Base-by-base conservation (phyloP, 1,284 basidiomycete genomes). In the Inonotus hispidus region DNA sequence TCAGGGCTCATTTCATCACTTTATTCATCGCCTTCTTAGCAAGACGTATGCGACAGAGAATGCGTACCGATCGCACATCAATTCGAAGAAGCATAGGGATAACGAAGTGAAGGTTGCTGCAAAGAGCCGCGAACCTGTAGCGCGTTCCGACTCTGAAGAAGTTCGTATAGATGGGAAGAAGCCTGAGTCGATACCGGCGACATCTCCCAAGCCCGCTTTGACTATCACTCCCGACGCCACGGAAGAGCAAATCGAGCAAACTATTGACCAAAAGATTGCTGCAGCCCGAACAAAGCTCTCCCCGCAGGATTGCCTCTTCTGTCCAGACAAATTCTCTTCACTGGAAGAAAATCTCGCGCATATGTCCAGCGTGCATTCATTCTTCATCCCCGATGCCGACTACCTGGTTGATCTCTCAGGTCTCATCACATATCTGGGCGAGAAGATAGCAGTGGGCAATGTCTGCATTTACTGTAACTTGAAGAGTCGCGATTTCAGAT, bases 351-450 rank as follows among this genome's bases (percentile, higher is more conserved):
- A 90, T 67, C 79, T 97, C 21, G 76, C 80, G 0, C 97, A 99
- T 79, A 99, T 99, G 97, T 84, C 88, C 37, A 73, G 75, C 47
- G 74, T 74, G 0, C 97, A 99, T 74, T 94, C 94, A 27, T 99
- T 99, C 82, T 98, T 97, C 79, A 81, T 99, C 63, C 97, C 97
- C 49, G 96, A 99, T 66, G 85, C 85, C 43, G 93, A 98, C 49
- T 96, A 92, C 72, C 84, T 99, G 64, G 77, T 90, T 66, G 93
- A 99, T 73, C 73, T 91, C 32, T 66, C 83, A 1, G 97, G 96
- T 2, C 82, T 99, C 35, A 76, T 98, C 60, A 76, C 78, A 1
- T 95, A 97, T 73, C 83, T 99, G 6, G 93, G 93, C 2, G 94
- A 98, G 75, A 98, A 98, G 75, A 86, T 99, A 45, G 88, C 90